These are phyloP conservation scores for Smallanthus sonchifolius DNA, from an alignment of 129 eudicot genomes.

Conservation along the genomic window DNA sequence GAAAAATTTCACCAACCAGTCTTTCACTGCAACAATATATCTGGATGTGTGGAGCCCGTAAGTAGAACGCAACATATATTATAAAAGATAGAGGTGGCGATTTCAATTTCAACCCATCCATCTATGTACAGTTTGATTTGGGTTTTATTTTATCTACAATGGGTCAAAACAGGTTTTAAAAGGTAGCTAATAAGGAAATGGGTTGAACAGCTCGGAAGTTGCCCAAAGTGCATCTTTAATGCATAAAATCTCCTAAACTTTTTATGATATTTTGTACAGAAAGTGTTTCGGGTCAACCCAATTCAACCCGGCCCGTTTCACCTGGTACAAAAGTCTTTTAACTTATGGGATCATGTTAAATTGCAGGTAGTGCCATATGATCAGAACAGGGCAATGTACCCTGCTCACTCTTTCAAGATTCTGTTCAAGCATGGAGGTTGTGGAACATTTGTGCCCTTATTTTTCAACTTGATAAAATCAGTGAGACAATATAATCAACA, in stretches of 20 bases:
- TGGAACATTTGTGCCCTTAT: conserved; percentile 80
- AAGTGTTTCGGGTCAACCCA: neutral
- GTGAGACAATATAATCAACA: conserved; percentile 64
- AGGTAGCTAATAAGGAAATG: neutral
- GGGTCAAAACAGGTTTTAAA: neutral
- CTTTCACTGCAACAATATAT: conserved; percentile 80
- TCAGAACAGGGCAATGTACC: conserved; percentile 66
- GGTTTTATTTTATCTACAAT: too few relatives aligned
- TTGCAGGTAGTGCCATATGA: conserved; percentile 75
- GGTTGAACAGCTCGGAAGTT: neutral
- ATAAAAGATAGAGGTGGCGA: neutral
- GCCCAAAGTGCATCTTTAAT: neutral
- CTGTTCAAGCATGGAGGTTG: conserved; percentile 92
- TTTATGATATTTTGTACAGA: neutral
- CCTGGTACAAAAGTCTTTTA: neutral
- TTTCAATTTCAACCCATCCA: neutral
- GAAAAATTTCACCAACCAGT: conserved; percentile 87
- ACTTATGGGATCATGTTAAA: conserved; percentile 2
- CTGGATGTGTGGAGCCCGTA: conserved; percentile 90
- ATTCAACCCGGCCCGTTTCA: neutral
- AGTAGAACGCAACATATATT: conserved; percentile 20
- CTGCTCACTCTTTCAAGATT: conserved; percentile 77
- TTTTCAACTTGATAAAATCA: conserved; percentile 51
- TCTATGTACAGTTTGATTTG: neutral
- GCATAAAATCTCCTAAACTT: neutral